Conservation (phyloP, 805 yeast species). For the Candida endomychidarum region DNA sequence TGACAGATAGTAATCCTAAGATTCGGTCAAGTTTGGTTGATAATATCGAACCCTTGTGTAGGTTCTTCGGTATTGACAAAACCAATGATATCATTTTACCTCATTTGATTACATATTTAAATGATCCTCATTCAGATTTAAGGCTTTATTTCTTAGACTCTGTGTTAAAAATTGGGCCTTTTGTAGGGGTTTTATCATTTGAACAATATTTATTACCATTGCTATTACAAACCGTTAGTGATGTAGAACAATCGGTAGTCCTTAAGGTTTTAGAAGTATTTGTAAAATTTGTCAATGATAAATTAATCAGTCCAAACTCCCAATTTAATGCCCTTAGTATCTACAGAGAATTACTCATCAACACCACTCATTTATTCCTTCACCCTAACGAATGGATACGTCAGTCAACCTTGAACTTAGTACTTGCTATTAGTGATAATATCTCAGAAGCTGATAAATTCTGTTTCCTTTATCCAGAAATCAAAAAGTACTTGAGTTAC, state of each 20-base stretch:
- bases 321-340: conserved; percentile 41
- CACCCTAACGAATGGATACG: conserved; percentile 91
- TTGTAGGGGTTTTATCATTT: conserved; percentile 75
- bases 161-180: conserved; percentile 71
- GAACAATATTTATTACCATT: conserved; percentile 89
- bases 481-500: conserved; percentile 72
- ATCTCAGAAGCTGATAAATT: conserved; percentile 75
- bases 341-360: conserved; percentile 34
- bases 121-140: conserved; percentile 69
- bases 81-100: conserved; percentile 87
- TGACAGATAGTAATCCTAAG: conserved; percentile 66
- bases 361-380: conserved; percentile 54
- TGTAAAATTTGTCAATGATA: conserved; percentile 28
- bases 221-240: conserved; percentile 77
- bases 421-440: conserved; percentile 61
- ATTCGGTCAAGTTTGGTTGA: conserved; percentile 71
- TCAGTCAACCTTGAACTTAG: conserved; percentile 60
- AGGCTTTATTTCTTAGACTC: conserved; percentile 71
- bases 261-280: conserved; percentile 58
- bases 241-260: conserved; percentile 80
- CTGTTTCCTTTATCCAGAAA: conserved; percentile 79
- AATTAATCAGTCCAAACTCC: conserved; percentile 32
- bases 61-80: conserved; percentile 80
- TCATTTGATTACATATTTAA: conserved; percentile 87
- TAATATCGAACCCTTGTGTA: conserved; percentile 74